Conservation (phyloP, 208 protist species). For the Acanthamoeba castellanii region DNA sequence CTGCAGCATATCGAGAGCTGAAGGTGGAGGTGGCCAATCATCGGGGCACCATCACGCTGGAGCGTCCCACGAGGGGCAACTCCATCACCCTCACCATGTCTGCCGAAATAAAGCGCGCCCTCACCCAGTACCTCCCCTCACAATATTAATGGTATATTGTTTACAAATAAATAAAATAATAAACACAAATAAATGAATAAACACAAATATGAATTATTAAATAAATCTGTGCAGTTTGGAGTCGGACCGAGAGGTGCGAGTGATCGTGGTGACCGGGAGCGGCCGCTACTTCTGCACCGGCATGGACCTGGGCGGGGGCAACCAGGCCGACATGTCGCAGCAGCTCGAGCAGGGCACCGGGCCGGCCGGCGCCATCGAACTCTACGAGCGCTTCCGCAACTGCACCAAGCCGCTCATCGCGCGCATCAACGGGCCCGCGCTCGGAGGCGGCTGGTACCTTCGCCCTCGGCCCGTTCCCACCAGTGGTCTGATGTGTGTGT, state of each 20-base stretch:
- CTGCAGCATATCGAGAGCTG: background rate
- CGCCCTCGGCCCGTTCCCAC: background rate
- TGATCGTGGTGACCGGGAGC: slow-evolving; percentile 65
- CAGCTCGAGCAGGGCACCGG: slow-evolving; percentile 35
- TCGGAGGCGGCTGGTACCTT: slow-evolving; percentile 67
- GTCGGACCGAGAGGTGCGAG: background rate
- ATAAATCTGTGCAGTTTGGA: slow-evolving; percentile 22
- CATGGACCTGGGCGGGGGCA: slow-evolving; percentile 61
- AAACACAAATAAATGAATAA: no score
- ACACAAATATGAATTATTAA: background rate
- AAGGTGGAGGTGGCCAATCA: slow-evolving; percentile 2
- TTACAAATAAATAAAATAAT: no score
- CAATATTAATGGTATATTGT: background rate
- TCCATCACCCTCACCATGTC: slow-evolving; percentile 64
- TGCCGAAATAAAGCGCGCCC: slow-evolving; percentile 36
- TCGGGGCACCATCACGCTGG: background rate
- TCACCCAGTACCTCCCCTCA: background rate
- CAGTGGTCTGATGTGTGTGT: background rate
- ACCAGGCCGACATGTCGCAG: slow-evolving; percentile 56
- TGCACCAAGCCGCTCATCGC: slow-evolving; percentile 66
- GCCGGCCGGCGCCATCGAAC: slow-evolving; percentile 22
- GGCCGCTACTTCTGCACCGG: slow-evolving; percentile 73
- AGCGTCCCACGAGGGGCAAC: slow-evolving; percentile 22
- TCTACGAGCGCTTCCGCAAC: slow-evolving; percentile 68
- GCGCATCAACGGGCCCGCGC: slow-evolving; percentile 53